Evolutionary conservation across 352 stramenopile genomes (phyloP).

Genomic region (Pythium brachiatum): DNA sequence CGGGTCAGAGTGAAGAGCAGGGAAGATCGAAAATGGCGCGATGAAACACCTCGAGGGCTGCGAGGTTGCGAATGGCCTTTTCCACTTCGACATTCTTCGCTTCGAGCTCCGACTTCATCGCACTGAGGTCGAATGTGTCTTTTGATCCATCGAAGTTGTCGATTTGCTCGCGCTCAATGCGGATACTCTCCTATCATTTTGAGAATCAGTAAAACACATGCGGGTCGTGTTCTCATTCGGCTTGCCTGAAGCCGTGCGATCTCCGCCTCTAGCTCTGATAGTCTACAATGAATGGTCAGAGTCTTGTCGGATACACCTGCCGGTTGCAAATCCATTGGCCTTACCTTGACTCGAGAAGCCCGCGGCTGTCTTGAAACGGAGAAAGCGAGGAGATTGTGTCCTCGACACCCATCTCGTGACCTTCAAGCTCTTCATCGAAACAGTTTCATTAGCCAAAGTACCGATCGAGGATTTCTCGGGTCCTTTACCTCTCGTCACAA

Average conservation of each 20-base stretch:
- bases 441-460: neutral
- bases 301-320: neutral
- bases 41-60: slow-evolving; percentile 11
- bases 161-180: neutral
- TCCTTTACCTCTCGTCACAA: slow-evolving; percentile 17
- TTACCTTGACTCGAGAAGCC: slow-evolving; percentile 3
- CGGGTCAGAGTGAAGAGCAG: neutral
- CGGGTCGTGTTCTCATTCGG: neutral
- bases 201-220: neutral
- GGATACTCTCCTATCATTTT: slow-evolving; percentile 1
- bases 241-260: slow-evolving; percentile 6
- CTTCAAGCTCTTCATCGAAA: slow-evolving; percentile 21
- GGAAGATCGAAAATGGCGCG: neutral
- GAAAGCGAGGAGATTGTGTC: slow-evolving; percentile 22
- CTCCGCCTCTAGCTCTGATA: slow-evolving; percentile 9
- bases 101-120: slow-evolving; percentile 14
- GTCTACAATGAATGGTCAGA: neutral
- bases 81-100: slow-evolving; percentile 20
- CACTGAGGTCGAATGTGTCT: slow-evolving; percentile 9
- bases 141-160: slow-evolving; percentile 16
- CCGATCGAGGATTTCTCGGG: no score
- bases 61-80: slow-evolving; percentile 3
- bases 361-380: slow-evolving; percentile 16
- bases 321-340: neutral
- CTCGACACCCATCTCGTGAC: slow-evolving; percentile 18